Evolutionary conservation across 768 basidiomycete genomes (phyloP).

Genomic region (Leccinum uliginosum): DNA sequence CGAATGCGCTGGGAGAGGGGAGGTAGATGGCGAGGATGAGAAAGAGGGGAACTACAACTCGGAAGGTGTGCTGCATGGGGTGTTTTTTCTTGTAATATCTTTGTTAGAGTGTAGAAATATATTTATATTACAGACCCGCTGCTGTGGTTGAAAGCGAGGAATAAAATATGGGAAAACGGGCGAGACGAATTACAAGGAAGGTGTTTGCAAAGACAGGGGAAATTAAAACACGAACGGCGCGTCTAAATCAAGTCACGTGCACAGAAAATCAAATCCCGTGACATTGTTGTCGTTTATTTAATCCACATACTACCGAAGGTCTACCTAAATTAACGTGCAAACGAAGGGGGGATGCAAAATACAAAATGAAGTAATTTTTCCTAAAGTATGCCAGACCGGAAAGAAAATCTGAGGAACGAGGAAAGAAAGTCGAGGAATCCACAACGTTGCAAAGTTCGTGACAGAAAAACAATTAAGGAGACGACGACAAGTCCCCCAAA

Average conservation of each 20-base stretch:
- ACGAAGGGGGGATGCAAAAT: not conserved
- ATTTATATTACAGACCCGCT: conserved; percentile 27
- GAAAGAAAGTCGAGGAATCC: not conserved
- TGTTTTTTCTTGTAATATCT: not conserved
- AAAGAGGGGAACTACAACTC: not conserved
- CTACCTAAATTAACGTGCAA: conserved; percentile 5
- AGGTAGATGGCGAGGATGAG: conserved; percentile 6
- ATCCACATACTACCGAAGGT: not conserved
- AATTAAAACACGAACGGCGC: not conserved
- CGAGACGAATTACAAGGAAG: not conserved
- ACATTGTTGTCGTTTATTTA: not conserved
- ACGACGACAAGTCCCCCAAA: not conserved
- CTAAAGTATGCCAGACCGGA: conserved; percentile 10
- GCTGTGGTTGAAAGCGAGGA: conserved; percentile 8
- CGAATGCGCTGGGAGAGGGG: conserved; percentile 1
- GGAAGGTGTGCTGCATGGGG: conserved; percentile 8
- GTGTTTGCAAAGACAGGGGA: not conserved
- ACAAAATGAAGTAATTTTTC: conserved; percentile 8
- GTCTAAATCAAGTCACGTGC: conserved; percentile 19
- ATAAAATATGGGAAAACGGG: not conserved
- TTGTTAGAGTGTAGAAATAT: not conserved
- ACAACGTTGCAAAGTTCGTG: conserved; percentile 7
- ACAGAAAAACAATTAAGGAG: not conserved
- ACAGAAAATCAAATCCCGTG: conserved; percentile 21
- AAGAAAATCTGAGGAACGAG: not conserved